phyloP scores from a whole-genome alignment of 257 asterid species.

The Avicennia marina region DNA sequence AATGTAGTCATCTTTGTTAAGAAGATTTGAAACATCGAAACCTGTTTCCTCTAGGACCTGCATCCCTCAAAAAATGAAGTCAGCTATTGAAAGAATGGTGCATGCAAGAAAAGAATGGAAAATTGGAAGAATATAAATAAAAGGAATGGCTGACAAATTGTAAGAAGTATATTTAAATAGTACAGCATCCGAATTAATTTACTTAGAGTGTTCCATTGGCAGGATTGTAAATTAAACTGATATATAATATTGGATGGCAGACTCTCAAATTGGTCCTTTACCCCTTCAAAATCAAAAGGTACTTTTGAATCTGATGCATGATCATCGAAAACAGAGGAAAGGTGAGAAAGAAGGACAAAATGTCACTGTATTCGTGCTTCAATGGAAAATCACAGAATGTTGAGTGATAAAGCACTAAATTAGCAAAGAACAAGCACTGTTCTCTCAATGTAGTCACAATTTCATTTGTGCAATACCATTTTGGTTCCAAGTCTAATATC shows the following conservation, averaged over 20 bases:
- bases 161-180: not conserved
- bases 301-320: not conserved
- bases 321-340: not conserved
- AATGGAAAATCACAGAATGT: not conserved
- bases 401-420: not conserved
- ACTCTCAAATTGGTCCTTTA: not conserved
- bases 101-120: not conserved
- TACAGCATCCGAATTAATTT: not conserved
- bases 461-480: not conserved
- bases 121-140: not conserved
- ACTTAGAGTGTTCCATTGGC: not conserved
- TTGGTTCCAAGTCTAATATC: no score
- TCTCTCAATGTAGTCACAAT: not conserved
- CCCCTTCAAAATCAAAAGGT: not conserved
- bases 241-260: not conserved
- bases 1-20: slow-evolving; percentile 57
- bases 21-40: slow-evolving; percentile 70
- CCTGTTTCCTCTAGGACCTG: slow-evolving; percentile 91
- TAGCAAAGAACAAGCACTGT: not conserved
- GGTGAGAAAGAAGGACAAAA: not conserved
- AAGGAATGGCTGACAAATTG: not conserved
- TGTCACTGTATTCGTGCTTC: not conserved
- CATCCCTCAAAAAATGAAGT: slow-evolving; percentile 17
- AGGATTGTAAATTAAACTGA: not conserved
- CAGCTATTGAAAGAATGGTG: slow-evolving; percentile 5